Evolutionary conservation across 768 basidiomycete genomes (phyloP), one percentile per base, ranked within the genome.

Genomic region (Mycena amicta): DNA sequence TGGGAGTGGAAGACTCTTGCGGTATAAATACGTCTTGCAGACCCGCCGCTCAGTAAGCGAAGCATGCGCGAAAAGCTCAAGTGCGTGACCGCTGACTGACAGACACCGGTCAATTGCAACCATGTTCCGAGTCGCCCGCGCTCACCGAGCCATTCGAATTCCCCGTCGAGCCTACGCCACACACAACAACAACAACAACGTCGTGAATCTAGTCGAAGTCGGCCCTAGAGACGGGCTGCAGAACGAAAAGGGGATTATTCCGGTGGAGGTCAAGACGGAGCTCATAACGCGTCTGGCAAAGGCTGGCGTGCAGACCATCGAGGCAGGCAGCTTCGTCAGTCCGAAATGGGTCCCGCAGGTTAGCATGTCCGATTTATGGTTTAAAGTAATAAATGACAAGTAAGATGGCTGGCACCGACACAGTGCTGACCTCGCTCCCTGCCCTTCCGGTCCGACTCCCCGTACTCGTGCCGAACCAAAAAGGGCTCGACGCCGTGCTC

Each of bases 321-420:
- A 95, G 72, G 84, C 85, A 1, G 94, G 94, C 5, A 93, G 92
- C 69, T 94, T 96, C 68, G 94, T 95, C 57, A 92, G 92, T 71
- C 90, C 91, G 0, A 94, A 93, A 72, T 93, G 93, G 90, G 90
- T 95, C 25, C 94, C 93, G 0, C 94, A 95, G 83, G 94, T 86
- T 60, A n/a, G n/a, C 50, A 13, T 23, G 20, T 13, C 28, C 27
- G 20, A 20, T 16, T 18, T 13, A 60, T 23, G n/a, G n/a, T n/a
- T n/a, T n/a, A n/a, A n/a, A n/a, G n/a, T n/a, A n/a, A n/a, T n/a
- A n/a, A n/a, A n/a, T n/a, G n/a, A n/a, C 47, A 26, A 18, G 26
- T 18, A 61, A 96, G 92, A 94, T 96, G 93, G 91, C 87, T 16
- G 92, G 92, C 22, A 95, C 93, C 0, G 77, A 86, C 2, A 84